These are phyloP conservation scores for Trichopus zeylanicus DNA, from an alignment of 116 monocot genomes.

Conservation along the genomic window DNA sequence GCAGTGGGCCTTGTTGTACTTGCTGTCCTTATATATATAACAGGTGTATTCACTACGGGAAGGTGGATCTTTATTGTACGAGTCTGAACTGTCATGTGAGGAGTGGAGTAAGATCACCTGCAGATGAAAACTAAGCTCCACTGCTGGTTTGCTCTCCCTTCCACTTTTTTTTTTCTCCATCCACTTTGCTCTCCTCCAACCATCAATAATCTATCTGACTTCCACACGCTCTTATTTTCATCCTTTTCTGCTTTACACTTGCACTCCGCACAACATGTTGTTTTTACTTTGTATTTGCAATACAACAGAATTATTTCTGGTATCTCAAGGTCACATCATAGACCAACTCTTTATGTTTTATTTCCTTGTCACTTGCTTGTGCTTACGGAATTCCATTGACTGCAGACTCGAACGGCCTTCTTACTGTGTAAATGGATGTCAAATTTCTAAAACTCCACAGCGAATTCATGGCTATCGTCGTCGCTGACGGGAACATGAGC, in stretches of 20 bases:
- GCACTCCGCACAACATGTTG: no score
- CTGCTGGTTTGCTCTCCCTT: background rate
- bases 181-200: background rate
- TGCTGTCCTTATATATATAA: background rate
- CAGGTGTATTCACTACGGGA: background rate
- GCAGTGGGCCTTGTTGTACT: background rate
- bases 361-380: background rate
- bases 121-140: background rate
- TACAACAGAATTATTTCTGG: no score
- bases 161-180: conserved; percentile 1
- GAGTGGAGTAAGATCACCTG: background rate
- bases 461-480: background rate
- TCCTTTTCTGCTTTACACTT: no score
- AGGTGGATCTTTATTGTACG: background rate
- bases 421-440: no score
- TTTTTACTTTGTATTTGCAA: no score
- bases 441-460: background rate
- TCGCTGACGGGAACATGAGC: no score
- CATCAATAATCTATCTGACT: no score
- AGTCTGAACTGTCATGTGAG: background rate
- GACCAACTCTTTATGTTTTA: background rate
- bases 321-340: no score
- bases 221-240: no score
- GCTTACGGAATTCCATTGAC: background rate
- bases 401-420: no score